phyloP scores from a whole-genome alignment of 768 basidiomycete species.

The Leccinum boreale region DNA sequence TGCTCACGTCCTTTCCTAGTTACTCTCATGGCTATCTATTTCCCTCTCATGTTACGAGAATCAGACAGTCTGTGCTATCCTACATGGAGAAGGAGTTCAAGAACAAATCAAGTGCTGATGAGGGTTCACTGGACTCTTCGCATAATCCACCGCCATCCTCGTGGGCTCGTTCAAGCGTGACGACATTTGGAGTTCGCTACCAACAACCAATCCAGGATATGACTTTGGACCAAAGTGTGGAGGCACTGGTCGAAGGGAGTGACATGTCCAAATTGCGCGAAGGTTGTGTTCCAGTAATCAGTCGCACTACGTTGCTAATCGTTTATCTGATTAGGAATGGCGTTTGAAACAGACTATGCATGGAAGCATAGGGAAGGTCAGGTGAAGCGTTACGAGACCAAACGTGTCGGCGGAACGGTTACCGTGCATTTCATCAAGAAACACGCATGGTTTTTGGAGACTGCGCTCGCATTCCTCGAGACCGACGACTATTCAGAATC shows the following conservation, averaged over 20 bases:
- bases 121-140: conserved; percentile 17
- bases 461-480: conserved; percentile 82
- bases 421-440: conserved; percentile 98
- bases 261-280: conserved; percentile 71
- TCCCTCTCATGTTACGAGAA: conserved; percentile 78
- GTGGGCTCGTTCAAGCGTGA: conserved; percentile 82
- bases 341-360: conserved; percentile 58
- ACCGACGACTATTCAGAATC: conserved; percentile 66
- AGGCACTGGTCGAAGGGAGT: conserved; percentile 92
- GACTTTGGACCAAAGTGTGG: conserved; percentile 68
- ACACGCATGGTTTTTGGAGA: conserved; percentile 94
- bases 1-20: conserved; percentile 36
- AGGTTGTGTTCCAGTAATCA: conserved; percentile 37
- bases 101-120: conserved; percentile 32
- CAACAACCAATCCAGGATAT: conserved; percentile 64
- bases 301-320: not conserved
- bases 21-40: conserved; percentile 95
- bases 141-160: conserved; percentile 46
- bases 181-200: conserved; percentile 79
- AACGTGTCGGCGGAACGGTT: conserved; percentile 86
- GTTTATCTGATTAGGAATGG: conserved; percentile 41
- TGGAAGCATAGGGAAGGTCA: conserved; percentile 76
- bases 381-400: conserved; percentile 55
- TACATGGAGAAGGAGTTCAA: conserved; percentile 46
- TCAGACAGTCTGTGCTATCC: conserved; percentile 53